Evolutionary conservation across 768 basidiomycete genomes (phyloP), one percentile per base, ranked within the genome.

Genomic region (Boletales sp.): DNA sequence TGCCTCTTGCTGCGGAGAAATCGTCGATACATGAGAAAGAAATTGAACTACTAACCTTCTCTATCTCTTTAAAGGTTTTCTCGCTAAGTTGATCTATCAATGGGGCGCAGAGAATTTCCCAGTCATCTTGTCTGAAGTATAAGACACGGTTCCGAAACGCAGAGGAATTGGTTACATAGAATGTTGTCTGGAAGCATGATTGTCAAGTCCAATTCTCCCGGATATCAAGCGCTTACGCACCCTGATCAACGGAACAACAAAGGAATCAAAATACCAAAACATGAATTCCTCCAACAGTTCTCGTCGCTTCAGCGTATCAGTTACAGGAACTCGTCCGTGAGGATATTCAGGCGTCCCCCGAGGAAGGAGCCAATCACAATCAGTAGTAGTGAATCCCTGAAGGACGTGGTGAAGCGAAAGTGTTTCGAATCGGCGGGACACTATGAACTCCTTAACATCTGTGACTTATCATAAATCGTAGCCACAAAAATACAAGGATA

Each of bases 51-150:
- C 36, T 17, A 49, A 92, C 94, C 66, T 80, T 74, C 8, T 84
- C 70, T 19, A 98, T 72, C 57, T 80, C 78, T 51, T 79, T 71
- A 62, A 96, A 93, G 0, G 87, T 88, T 7, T 76, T 79, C 8
- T 73, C 62, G 8, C 82, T 81, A 33, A 99, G 76, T n/a, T 82
- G 76, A 52, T 84, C 80, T 11, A 95, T 73, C 25, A 97, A 75
- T 1, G 96, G 96, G 10, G 78, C 71, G 50, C 93, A 94, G 6
- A 97, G 75, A 3, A 68, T 71, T n/a, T 77, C 74, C 96, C 95
- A 99, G 57, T 95, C 94, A 45, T 95, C 92, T 48, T 97, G 93
- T 11, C 91, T 82, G 66, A 96, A 98, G 63, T 94, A 99, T 1
- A 97, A 71, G 1, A 94, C 77, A 39, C 82, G 81, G 53, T 94